Base-by-base conservation (phyloP, 2,329 filamentous ascomycete genomes). In the Botrytis aclada region DNA sequence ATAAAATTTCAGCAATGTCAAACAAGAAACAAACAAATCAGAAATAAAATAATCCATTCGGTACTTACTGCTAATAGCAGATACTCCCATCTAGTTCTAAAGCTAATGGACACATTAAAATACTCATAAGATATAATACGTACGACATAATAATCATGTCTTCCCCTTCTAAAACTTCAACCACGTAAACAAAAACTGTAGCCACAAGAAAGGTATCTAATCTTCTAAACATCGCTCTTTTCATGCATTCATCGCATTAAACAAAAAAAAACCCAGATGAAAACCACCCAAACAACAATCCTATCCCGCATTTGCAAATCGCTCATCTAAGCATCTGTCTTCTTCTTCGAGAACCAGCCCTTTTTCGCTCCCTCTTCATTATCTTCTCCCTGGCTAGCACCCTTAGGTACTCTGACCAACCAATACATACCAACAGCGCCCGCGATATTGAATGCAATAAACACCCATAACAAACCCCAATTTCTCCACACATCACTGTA, bases 401-500 rank as follows among this genome's bases (percentile, higher is more conserved):
- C 80, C 80, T 85, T 85, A 0, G 84, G 84, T 58, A 86, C 83
- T 16, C 84, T 80, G 0, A 81, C 82, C 76, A 87, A 79, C 84
- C 85, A 89, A 79, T 89, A 89, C 64, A 89, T 79, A 63, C 84
- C 82, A 29, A 89, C 80, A 0, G 87, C 88, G 0, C 83, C 85
- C 32, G 82, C 80, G 65, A 88, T 79, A 76, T 90, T 89, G 80
- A 89, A 88, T 5, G 83, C 78, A 74, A 88, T 74, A 58, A 69
- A 79, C 2, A 71, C 72, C 72, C 73, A 79, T 47, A 90, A 81
- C 39, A 92, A 81, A 2, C 89, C 91, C 78, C 90, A 91, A 80
- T 93, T 91, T 72, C 90, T 85, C 90, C 90, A 93, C 47, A 89
- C 83, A 41, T 92, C 83, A 45, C 75, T 79, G 79, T 90, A 93